phyloP scores from a whole-genome alignment of 331 rosid species.

The Rhamnella rubrinervis region DNA sequence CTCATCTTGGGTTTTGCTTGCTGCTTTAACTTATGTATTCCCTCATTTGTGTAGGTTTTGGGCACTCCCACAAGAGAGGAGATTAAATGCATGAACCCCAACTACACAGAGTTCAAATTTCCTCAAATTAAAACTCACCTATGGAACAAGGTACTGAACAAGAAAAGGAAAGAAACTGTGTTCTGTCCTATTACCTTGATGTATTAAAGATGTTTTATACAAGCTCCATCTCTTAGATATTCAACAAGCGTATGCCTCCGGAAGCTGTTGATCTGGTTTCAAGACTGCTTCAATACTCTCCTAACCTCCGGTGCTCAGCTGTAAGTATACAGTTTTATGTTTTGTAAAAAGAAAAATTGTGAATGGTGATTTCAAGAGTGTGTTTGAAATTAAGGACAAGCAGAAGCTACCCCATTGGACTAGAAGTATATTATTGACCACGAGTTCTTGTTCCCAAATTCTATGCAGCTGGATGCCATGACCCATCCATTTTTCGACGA shows the following conservation, averaged over 20 bases:
- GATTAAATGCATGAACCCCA: slow-evolving; percentile 69
- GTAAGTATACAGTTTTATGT: slow-evolving; percentile 35
- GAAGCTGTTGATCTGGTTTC: slow-evolving; percentile 70
- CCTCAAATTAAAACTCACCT: slow-evolving; percentile 63
- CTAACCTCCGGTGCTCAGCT: slow-evolving; percentile 58
- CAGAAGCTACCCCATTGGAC: no score
- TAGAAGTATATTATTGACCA: no score
- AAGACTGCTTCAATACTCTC: slow-evolving; percentile 71
- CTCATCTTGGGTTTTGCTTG: no score
- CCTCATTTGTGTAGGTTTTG: slow-evolving; percentile 39
- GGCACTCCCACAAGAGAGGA: slow-evolving; percentile 78
- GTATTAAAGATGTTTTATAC: background rate
- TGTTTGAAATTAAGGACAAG: no score
- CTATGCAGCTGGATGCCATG: slow-evolving; percentile 54
- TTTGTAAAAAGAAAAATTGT: background rate
- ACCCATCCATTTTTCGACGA: slow-evolving; percentile 64
- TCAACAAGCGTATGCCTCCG: slow-evolving; percentile 70
- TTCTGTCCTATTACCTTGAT: background rate
- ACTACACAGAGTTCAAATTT: slow-evolving; percentile 67
- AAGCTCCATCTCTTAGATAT: slow-evolving; percentile 36
- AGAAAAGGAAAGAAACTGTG: background rate
- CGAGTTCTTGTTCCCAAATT: no score
- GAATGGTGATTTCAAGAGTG: no score
- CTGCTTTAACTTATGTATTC: no score
- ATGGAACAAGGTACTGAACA: slow-evolving; percentile 48